A percentile compares a stretch with the other conserved stretches of the same genome.
Conservation (phyloP, 1,139 yeast genomes). For the Yarrowia galli region DNA sequence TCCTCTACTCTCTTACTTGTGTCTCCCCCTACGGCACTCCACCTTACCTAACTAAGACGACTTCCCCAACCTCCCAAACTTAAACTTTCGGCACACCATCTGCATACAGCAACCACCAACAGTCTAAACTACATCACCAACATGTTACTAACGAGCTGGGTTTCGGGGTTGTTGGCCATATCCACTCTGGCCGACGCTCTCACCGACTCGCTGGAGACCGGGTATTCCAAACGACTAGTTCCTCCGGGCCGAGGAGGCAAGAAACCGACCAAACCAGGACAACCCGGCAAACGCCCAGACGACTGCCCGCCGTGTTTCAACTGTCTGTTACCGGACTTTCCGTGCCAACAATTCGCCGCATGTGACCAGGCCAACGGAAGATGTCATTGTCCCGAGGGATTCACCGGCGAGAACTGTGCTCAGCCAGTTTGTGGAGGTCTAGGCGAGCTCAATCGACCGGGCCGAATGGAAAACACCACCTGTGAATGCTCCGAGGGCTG, state of each 20-base stretch:
- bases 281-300: constrained; percentile 40
- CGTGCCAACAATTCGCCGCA: constrained; percentile 84
- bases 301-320: constrained; percentile 64
- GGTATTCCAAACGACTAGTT: constrained; percentile 12
- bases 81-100: background rate
- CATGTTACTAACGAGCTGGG: constrained; percentile 9
- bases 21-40: no score
- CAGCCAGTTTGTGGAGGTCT: constrained; percentile 89
- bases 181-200: background rate
- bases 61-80: constrained; percentile 23
- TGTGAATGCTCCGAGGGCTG: constrained; percentile 88
- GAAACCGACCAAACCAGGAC: constrained; percentile 30
- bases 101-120: constrained; percentile 23
- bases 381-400: constrained; percentile 92
- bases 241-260: constrained; percentile 34
- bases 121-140: background rate
- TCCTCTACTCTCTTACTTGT: no score
- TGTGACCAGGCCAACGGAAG: constrained; percentile 89
- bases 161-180: constrained; percentile 14
- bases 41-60: background rate
- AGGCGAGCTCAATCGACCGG: constrained; percentile 70
- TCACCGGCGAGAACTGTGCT: constrained; percentile 92
- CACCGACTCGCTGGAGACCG: background rate
- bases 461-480: constrained; percentile 55
- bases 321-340: constrained; percentile 89